phyloP scores from a whole-genome alignment of 768 basidiomycete species.

The Tephrocybe sp. region DNA sequence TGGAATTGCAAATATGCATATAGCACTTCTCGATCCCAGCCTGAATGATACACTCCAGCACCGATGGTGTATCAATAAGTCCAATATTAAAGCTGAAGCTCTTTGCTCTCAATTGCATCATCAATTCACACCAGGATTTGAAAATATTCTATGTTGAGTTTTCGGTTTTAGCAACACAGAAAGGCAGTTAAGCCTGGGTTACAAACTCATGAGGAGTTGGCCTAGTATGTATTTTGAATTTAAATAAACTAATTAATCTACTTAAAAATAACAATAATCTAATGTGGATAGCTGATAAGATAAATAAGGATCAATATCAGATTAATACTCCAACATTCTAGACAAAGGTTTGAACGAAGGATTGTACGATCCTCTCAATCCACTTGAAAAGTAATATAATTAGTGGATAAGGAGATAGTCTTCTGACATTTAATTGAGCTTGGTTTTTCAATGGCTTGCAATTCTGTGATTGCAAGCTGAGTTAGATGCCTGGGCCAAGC shows the following conservation, averaged over 20 bases:
- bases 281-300: no score
- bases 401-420: background rate
- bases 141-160: no score
- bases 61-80: slow-evolving; percentile 28
- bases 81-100: slow-evolving; percentile 41
- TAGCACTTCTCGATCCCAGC: slow-evolving; percentile 33
- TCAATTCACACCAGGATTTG: slow-evolving; percentile 26
- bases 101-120: slow-evolving; percentile 35
- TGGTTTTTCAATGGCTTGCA: slow-evolving; percentile 32
- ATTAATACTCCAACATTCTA: no score
- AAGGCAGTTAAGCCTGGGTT: no score
- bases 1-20: slow-evolving; percentile 42
- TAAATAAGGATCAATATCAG: no score
- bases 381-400: slow-evolving; percentile 19
- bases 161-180: no score
- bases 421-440: slow-evolving; percentile 8
- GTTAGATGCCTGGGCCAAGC: slow-evolving; percentile 23
- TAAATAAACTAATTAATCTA: no score
- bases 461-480: slow-evolving; percentile 35
- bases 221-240: no score
- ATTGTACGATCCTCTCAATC: slow-evolving; percentile 25
- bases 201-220: no score
- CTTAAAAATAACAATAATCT: no score
- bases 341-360: slow-evolving; percentile 24
- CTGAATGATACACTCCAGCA: slow-evolving; percentile 38